Base-by-base conservation (phyloP, 1,139 yeast genomes). In the Pneumocystis wakefieldiae region DNA sequence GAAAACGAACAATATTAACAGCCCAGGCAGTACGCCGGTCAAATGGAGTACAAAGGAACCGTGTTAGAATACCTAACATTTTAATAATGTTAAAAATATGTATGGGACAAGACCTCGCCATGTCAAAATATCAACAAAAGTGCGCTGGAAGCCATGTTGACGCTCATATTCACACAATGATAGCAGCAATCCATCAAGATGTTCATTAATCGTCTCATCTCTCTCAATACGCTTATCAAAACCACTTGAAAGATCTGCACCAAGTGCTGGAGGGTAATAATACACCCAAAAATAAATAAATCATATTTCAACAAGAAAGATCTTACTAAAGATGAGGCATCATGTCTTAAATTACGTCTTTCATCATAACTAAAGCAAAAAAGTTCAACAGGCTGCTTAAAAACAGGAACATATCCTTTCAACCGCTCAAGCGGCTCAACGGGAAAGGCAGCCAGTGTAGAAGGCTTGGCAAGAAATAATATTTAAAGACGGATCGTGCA, bases 11-110 rank as follows among this genome's bases (percentile, higher is more conserved):
- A 8, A 87, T 74, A 67, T 87, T 83, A 64, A 87, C 75, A 66
- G 82, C 83, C 19, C 90, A 74, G n/a, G 81, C 80, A 64, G 86
- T 86, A 55, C 76, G 74, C 39, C 73, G 69, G 63, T 80, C 79
- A 69, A 80, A 83, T 0, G 90, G 90, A 42, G 86, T 74, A 2
- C 83, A 76, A 73, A 89, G 75, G 32, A 89, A 71, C 67, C 80
- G 81, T 59, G 91, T 72, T 83, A 91, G 82, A 59, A 88, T 75
- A 0, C 97, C 97, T 68, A 97, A 78, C 88, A 88, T 0, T 96
- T 84, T 58, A 92, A 77, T 92, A 79, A 70, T 89, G 89, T 17
- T 17, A 41, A 41, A 41, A 41, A 41, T 6, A 15, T n/a, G 1
- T n/a, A 39, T 17, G 10, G 19, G 19, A 3, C 19, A 41, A 41